Base-by-base conservation (phyloP, 208 protist species). In the Wallacemonas sp. region DNA sequence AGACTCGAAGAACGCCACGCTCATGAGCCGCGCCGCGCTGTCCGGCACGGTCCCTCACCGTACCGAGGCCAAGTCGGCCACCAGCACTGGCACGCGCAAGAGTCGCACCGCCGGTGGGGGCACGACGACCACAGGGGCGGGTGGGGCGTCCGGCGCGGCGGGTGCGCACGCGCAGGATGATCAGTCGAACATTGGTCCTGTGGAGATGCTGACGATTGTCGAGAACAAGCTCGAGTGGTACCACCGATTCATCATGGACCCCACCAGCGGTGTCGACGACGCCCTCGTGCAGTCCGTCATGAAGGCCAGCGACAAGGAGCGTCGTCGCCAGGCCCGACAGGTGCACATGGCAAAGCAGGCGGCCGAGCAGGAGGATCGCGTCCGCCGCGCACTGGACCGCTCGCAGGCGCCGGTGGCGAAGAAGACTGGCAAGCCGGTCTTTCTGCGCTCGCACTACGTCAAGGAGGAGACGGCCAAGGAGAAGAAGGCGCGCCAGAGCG, bases 161-260 rank as follows among this genome's bases (percentile, higher is more conserved):
- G 57, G 12, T n/a, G 41, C 25, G 5, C 41, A 50, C 29, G 26
- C 20, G 23, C 36, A 57, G 46, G 78, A 66, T 45, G 74, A 63
- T 28, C 76, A 66, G 59, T 74, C 76, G n/a, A 91, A 84, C 66
- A 96, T 92, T 77, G 94, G 81, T 14, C 83, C 91, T 1, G 77
- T 97, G 12, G 89, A 93, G 59, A 94, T 97, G 87, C 86, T 97
- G 26, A 96, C 91, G 12, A 90, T 95, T 36, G 93, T 97, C 61
- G 93, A 97, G 61, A 95, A 86, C 62, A 97, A 97, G 65, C 66
- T 97, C 23, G 91, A 97, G 67, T 88, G 94, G 77, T 90, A 89
- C 50, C 86, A 90, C 67, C 90, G 83, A 32, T 91, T 86, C 72
- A 88, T 93, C 23, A 77, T 28, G 25, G 75, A 92, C 55, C 71